Evolutionary conservation across 1,284 basidiomycete species (phyloP).

Genomic region (Ceratobasidium sp.): DNA sequence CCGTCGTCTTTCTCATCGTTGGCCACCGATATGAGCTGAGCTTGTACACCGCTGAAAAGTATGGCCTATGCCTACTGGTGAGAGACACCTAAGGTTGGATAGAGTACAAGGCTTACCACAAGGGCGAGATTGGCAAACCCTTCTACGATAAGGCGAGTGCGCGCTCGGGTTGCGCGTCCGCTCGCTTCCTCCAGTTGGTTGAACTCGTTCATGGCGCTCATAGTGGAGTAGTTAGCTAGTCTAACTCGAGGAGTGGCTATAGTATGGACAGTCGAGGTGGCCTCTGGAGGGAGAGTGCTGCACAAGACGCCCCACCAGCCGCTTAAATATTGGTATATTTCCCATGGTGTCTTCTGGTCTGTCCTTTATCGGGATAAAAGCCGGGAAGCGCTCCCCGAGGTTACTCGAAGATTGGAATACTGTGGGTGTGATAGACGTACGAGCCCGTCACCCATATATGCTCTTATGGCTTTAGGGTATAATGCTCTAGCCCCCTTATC

Average conservation of each 20-base stretch:
- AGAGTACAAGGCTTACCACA: not conserved
- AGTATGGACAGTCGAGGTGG: no score
- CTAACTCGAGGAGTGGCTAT: not conserved
- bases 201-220: not conserved
- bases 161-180: slow-evolving; percentile 34
- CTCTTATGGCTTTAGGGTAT: not conserved
- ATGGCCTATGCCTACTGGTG: slow-evolving; percentile 19
- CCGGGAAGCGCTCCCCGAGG: not conserved
- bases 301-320: not conserved
- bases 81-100: not conserved
- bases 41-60: slow-evolving; percentile 37
- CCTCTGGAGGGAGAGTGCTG: not conserved
- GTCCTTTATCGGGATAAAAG: not conserved
- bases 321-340: not conserved
- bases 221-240: not conserved
- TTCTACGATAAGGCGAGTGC: slow-evolving; percentile 37
- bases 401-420: not conserved
- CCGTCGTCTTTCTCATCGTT: slow-evolving; percentile 9
- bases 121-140: slow-evolving; percentile 36
- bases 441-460: not conserved
- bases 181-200: not conserved
- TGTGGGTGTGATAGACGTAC: not conserved
- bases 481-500: not conserved
- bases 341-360: no score
- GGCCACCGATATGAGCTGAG: slow-evolving; percentile 36